These are phyloP conservation scores for Leccinum sublutescens DNA, from an alignment of 768 basidiomycete genomes.

Conservation along the genomic window DNA sequence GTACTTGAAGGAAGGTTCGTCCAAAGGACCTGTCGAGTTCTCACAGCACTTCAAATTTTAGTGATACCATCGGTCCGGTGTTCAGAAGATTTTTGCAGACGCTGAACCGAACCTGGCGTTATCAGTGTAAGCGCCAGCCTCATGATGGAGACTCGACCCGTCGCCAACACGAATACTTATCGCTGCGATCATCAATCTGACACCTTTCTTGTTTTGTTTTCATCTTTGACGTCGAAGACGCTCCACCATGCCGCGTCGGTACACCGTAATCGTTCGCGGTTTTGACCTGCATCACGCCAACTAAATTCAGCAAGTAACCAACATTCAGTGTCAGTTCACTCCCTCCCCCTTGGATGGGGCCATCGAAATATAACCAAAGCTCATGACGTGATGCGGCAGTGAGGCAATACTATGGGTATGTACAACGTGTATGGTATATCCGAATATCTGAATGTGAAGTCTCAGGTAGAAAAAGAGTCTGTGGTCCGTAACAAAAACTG, in stretches of 20 bases:
- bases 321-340: background rate
- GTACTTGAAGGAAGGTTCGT: background rate
- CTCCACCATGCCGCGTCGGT: too few species aligned
- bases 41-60: background rate
- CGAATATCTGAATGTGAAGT: constrained; percentile 1
- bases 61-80: too few species aligned
- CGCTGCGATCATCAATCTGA: too few species aligned
- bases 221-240: too few species aligned
- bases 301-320: background rate
- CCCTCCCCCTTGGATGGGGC: background rate
- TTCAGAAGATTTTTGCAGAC: too few species aligned
- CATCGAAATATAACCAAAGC: background rate
- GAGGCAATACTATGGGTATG: constrained; percentile 9
- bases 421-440: constrained; percentile 16
- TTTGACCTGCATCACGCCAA: background rate
- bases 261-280: too few species aligned
- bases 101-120: too few species aligned
- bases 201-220: too few species aligned
- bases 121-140: too few species aligned
- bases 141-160: too few species aligned
- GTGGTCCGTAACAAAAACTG: background rate
- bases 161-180: too few species aligned
- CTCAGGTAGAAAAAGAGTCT: background rate
- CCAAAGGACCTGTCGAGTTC: background rate
- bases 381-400: background rate